These are phyloP conservation scores for Talaromyces rugulosus DNA, from an alignment of 2,329 filamentous ascomycete genomes.

Conservation along the genomic window DNA sequence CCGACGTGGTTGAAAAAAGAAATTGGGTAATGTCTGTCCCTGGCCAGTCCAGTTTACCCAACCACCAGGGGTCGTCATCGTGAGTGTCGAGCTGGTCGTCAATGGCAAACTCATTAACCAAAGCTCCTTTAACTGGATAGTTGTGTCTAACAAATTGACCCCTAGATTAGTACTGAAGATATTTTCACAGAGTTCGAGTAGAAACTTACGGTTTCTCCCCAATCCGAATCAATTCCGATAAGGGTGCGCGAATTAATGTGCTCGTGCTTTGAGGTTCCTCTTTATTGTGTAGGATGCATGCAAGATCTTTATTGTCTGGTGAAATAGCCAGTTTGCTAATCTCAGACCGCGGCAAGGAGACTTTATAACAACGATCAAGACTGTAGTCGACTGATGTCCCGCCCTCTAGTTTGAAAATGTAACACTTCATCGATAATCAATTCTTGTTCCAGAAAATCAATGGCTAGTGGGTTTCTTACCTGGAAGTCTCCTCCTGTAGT, in stretches of 20 bases:
- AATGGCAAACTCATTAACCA: not conserved
- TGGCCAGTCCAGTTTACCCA: conserved; percentile 4
- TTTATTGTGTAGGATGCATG: conserved; percentile 19
- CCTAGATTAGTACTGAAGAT: not conserved
- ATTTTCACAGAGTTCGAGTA: not conserved
- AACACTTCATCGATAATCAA: conserved; percentile 5
- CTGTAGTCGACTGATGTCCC: not conserved
- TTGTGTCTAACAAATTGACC: not conserved
- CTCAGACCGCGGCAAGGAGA: not conserved
- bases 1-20: conserved; percentile 4
- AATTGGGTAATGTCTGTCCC: conserved; percentile 10
- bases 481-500: conserved; percentile 11
- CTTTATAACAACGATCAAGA: not conserved
- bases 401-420: conserved; percentile 4
- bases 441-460: not conserved
- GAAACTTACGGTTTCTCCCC: not conserved
- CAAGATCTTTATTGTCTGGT: conserved; percentile 13
- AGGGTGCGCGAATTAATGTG: conserved; percentile 5
- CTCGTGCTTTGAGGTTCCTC: conserved; percentile 10
- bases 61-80: not conserved
- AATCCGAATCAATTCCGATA: conserved; percentile 1
- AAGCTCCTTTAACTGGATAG: not conserved
- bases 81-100: not conserved
- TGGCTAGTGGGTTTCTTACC: not conserved
- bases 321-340: conserved; percentile 11